phyloP scores from a whole-genome alignment of 768 basidiomycete species.

The Xerocomus spinulosus region DNA sequence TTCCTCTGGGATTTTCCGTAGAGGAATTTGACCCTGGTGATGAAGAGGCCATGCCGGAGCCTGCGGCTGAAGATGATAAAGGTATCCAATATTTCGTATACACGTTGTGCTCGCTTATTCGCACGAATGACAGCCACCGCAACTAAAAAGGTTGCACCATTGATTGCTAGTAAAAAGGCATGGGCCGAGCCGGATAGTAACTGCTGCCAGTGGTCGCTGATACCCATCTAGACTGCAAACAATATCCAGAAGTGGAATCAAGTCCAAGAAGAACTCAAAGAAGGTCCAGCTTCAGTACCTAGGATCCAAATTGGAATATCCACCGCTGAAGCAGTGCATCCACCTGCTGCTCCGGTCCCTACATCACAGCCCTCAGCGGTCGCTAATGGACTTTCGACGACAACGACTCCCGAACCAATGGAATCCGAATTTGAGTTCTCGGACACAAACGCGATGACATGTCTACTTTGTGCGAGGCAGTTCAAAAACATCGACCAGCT shows the following conservation, averaged over 20 bases:
- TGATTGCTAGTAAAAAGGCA: conserved; percentile 85
- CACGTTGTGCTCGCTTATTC: no score
- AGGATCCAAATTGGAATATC: conserved; percentile 11
- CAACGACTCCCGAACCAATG: conserved; percentile 36
- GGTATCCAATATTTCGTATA: no score
- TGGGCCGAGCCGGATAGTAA: background rate
- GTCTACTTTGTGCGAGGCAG: conserved; percentile 87
- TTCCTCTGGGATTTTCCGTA: conserved; percentile 61
- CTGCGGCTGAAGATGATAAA: conserved; percentile 45
- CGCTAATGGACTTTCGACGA: conserved; percentile 22
- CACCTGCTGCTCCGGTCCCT: conserved; percentile 5
- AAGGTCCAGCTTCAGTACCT: conserved; percentile 32
- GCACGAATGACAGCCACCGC: conserved; percentile 35
- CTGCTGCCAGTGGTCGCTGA: background rate
- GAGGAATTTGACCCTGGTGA: conserved; percentile 48
- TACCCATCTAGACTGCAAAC: conserved; percentile 58
- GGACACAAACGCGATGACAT: conserved; percentile 69
- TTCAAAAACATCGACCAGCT: conserved; percentile 87
- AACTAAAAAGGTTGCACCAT: conserved; percentile 71
- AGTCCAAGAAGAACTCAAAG: conserved; percentile 82
- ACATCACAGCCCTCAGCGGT: conserved; percentile 9
- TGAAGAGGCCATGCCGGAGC: conserved; percentile 41
- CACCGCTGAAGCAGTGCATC: conserved; percentile 7
- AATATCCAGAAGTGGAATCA: conserved; percentile 98
- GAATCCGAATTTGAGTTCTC: conserved; percentile 80